phyloP scores from a whole-genome alignment of 1,284 basidiomycete genomes.

The Boletus nobilissimus region DNA sequence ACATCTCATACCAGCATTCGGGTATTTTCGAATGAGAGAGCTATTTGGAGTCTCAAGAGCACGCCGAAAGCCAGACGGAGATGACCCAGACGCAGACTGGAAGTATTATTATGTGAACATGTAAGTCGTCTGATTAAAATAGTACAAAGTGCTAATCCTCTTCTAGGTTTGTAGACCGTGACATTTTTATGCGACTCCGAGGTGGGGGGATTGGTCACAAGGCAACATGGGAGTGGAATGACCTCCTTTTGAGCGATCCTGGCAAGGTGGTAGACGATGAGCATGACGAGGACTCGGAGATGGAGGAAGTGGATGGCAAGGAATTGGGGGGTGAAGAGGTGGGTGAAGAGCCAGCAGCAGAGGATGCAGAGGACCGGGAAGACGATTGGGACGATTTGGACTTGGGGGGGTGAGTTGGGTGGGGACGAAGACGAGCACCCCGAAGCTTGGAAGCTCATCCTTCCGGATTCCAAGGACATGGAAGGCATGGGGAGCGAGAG shows the following conservation, averaged over 20 bases:
- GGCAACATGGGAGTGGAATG: conserved; percentile 10
- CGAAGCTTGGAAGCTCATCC: not conserved
- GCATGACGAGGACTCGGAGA: too few relatives aligned
- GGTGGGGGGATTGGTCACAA: conserved; percentile 13
- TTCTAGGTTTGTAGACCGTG: conserved; percentile 10
- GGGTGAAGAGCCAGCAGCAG: too few relatives aligned
- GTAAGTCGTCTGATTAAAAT: not conserved
- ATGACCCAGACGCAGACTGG: not conserved
- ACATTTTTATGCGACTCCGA: conserved; percentile 16
- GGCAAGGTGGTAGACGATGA: not conserved
- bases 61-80: not conserved
- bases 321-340: too few relatives aligned
- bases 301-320: too few relatives aligned
- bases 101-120: conserved; percentile 14
- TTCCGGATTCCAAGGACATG: not conserved
- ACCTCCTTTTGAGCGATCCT: not conserved
- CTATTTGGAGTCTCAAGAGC: not conserved
- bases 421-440: not conserved
- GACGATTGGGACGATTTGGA: too few relatives aligned
- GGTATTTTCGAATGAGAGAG: not conserved
- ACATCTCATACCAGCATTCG: not conserved
- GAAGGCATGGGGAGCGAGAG: too few relatives aligned
- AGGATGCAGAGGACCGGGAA: too few relatives aligned
- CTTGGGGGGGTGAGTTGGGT: too few relatives aligned
- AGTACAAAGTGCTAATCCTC: not conserved